Percentiles rank a stretch among this genome's conserved stretches.
Conservation (phyloP, 2,329 filamentous ascomycete genomes). For the Neonectria ditissima region DNA sequence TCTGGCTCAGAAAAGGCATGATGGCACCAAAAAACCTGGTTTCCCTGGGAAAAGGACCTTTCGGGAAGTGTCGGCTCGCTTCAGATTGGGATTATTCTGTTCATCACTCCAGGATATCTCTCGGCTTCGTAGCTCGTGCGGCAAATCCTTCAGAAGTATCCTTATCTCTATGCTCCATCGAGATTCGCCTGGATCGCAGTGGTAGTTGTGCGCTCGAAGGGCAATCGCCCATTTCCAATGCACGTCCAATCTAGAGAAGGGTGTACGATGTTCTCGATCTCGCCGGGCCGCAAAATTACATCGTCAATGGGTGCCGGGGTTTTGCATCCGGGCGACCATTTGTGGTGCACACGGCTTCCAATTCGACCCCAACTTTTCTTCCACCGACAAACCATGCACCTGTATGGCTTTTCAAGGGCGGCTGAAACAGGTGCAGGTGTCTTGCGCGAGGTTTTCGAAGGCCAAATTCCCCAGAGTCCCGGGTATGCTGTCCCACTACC, state of each 20-base stretch:
- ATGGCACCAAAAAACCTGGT: not conserved
- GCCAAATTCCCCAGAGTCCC: not conserved
- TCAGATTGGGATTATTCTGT: not conserved
- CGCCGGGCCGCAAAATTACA: no score
- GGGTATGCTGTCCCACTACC: not conserved
- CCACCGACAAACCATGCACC: not conserved
- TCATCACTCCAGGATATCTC: not conserved
- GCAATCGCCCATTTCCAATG: not conserved
- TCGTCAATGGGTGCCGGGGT: no score
- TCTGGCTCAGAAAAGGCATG: not conserved
- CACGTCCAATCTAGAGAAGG: no score
- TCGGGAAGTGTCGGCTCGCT: not conserved
- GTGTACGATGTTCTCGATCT: no score
- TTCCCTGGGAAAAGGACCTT: not conserved
- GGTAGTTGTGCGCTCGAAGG: no score
- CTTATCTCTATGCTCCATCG: not conserved
- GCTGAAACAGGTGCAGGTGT: not conserved
- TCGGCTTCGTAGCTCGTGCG: not conserved
- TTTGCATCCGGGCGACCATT: no score
- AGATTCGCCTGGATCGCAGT: no score
- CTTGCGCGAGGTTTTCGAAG: not conserved
- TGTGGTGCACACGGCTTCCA: no score
- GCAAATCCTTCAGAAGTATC: not conserved
- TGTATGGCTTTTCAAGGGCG: not conserved
- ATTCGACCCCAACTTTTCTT: not conserved